A percentile compares a stretch with the other conserved stretches of the same genome.
Conservation (phyloP, 371 early-diverging fungal species). For the Mucor mucedo region DNA sequence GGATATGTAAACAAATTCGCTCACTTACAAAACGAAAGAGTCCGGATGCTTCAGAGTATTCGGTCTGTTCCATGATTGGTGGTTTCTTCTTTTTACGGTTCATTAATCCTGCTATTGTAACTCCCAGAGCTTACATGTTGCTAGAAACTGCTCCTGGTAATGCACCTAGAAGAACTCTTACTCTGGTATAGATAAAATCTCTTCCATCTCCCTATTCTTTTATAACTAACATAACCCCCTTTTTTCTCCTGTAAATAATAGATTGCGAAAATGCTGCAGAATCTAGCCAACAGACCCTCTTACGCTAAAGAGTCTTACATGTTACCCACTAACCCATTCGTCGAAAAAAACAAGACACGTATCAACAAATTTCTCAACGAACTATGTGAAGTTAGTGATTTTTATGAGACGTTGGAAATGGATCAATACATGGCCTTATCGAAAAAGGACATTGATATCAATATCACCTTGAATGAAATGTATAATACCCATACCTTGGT, state of each 20-base stretch:
- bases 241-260: constrained; percentile 12
- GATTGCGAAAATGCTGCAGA: constrained; percentile 92
- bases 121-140: constrained; percentile 93
- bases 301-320: constrained; percentile 92
- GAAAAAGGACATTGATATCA: constrained; percentile 83
- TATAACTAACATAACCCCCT: not conserved
- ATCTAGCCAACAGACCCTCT: constrained; percentile 90
- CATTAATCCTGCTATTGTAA: constrained; percentile 96
- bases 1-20: constrained; percentile 97
- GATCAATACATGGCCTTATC: constrained; percentile 94
- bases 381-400: constrained; percentile 92
- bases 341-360: constrained; percentile 82
- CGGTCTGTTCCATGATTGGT: constrained; percentile 93
- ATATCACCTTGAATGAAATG: constrained; percentile 90
- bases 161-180: constrained; percentile 86
- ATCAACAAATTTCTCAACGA: constrained; percentile 87
- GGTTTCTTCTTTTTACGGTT: constrained; percentile 97
- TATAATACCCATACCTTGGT: constrained; percentile 86
- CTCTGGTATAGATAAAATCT: constrained; percentile 62
- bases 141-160: constrained; percentile 83
- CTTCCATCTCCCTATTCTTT: constrained; percentile 3
- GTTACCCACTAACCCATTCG: constrained; percentile 83
- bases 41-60: constrained; percentile 87
- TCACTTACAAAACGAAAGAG: constrained; percentile 90
- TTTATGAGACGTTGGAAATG: constrained; percentile 94